Percentiles rank a stretch among this genome's conserved stretches.
phyloP scores from a whole-genome alignment of 164 flowering plant species.

The Umbilicus rupestris region DNA sequence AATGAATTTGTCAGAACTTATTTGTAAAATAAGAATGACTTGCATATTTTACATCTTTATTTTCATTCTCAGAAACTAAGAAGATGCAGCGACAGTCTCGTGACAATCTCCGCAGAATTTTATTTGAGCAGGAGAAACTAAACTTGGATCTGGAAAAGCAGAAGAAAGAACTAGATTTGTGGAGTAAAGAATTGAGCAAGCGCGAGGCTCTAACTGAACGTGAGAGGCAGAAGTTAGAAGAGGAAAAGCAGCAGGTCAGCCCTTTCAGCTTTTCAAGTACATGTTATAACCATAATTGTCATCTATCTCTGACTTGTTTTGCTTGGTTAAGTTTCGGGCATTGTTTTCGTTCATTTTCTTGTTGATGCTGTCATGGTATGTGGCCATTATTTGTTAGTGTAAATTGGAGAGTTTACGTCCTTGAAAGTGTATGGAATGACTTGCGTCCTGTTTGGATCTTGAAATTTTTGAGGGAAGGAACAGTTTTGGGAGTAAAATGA shows the following conservation, averaged over 20 bases:
- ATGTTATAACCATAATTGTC: not conserved
- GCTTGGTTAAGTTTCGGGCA: not conserved
- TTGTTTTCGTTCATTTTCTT: too few relatives aligned
- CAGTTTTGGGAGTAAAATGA: too few relatives aligned
- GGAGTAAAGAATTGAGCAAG: constrained; percentile 45
- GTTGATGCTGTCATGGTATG: too few relatives aligned
- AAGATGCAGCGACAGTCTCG: constrained; percentile 50
- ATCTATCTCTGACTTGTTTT: not conserved
- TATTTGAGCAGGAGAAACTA: constrained; percentile 40
- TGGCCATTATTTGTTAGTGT: too few relatives aligned
- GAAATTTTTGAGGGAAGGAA: too few relatives aligned
- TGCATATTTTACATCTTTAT: not conserved
- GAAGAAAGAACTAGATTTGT: constrained; percentile 30
- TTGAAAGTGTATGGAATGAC: too few relatives aligned
- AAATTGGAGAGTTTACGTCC: too few relatives aligned
- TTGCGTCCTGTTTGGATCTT: too few relatives aligned
- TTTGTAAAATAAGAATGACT: not conserved
- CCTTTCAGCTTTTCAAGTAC: not conserved
- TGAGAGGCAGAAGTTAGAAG: constrained; percentile 54
- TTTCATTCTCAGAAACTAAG: constrained; percentile 33
- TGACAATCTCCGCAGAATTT: constrained; percentile 27
- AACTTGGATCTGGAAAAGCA: constrained; percentile 35
- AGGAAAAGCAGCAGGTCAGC: constrained; percentile 50
- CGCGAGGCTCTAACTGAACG: constrained; percentile 52
- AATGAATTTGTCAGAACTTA: not conserved